Evolutionary conservation across 331 rosid genomes (phyloP), one percentile per base, ranked within the genome.

Genomic region (Dryas integrifolia): DNA sequence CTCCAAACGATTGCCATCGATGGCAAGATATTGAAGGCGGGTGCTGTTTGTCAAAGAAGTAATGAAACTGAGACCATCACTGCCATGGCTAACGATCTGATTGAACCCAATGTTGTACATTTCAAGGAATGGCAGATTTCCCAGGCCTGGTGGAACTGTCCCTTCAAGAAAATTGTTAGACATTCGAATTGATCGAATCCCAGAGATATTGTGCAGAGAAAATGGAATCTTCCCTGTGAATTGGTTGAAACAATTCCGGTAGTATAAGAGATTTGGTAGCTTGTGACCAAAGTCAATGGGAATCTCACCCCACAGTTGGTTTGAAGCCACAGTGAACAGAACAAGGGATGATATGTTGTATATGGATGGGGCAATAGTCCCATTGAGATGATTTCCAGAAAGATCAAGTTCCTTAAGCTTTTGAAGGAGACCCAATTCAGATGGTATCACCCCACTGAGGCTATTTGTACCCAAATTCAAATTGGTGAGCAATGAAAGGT

Each of bases 81-180:
- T 79, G 16, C 69, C 82, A 0, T 84, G 65, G 62, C 77, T 76
- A 2, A 84, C 85, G 38, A 92, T 79, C 80, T 44, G 67, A 43
- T 89, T 91, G 59, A 52, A 81, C 2, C 96, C 88, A 9, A 89
- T 91, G 75, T 84, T 89, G 65, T 89, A 92, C 90, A 79, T 82
- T n/a, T 18, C 58, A 67, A 92, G 88, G 62, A 48, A 69, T 7
- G 84, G 89, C n/a, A 92, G 79, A 51, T 92, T 92, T 75, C 88
- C 96, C 4, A 92, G 79, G 60, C 97, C 96, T 4, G 89, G 84
- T 65, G 97, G 96, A 41, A 92, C 86, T 4, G 86, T 72, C 47
- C 97, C 96, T 79, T 88, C 89, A 9, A 86, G 75, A 39, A 61
- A 67, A 72, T 90, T 92, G 53, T 60, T 15, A 0, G 83, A 83